phyloP scores from a whole-genome alignment of 352 stramenopile species.

The Pythium angustatum region DNA sequence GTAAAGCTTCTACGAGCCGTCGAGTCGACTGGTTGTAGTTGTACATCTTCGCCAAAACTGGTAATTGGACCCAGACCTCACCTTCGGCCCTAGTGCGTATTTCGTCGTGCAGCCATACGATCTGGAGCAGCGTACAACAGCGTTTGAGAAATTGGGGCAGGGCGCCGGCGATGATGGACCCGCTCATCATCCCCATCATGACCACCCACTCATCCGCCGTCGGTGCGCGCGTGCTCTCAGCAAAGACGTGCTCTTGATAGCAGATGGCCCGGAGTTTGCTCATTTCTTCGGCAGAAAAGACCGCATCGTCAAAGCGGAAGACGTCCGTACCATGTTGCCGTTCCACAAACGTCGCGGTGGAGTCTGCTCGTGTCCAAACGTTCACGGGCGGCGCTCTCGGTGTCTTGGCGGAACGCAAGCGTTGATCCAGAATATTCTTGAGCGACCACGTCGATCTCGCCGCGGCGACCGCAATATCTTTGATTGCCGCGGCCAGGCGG shows the following conservation, averaged over 20 bases:
- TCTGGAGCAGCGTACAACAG: neutral
- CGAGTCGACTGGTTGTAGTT: slow-evolving; percentile 3
- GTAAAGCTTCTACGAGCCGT: neutral
- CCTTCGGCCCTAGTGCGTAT: slow-evolving; percentile 8
- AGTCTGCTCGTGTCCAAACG: neutral
- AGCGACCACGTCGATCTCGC: neutral
- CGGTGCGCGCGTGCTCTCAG: neutral
- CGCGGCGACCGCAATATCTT: neutral
- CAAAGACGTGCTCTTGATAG: slow-evolving; percentile 1
- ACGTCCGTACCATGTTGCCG: neutral
- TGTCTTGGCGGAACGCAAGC: neutral
- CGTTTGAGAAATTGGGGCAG: slow-evolving; percentile 15
- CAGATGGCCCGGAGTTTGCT: neutral
- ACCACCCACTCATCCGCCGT: slow-evolving; percentile 9
- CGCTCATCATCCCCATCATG: slow-evolving; percentile 1
- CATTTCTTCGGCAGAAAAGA: neutral
- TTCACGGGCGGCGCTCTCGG: neutral
- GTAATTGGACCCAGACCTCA: slow-evolving; percentile 3
- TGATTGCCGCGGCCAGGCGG: neutral
- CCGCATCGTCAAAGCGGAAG: neutral
- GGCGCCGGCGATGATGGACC: slow-evolving; percentile 1
- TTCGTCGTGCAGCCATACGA: neutral
- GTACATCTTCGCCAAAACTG: neutral
- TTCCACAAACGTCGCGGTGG: neutral
- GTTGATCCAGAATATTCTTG: neutral